Evolutionary conservation across 108 stramenopile species (phyloP).

Genomic region (Conticribra weissflogii): DNA sequence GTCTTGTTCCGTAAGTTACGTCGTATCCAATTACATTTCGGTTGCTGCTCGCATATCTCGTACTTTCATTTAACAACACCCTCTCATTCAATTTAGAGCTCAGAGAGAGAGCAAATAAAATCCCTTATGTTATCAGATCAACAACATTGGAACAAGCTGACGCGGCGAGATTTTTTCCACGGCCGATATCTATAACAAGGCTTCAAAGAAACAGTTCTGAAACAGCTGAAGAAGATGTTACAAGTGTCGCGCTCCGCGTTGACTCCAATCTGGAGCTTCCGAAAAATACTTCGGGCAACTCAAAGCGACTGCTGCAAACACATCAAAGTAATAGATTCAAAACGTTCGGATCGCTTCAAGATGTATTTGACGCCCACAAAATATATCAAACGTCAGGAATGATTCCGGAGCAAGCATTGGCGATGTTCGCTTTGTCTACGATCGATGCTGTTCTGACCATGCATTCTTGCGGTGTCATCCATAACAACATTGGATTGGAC

Average conservation of each 20-base stretch:
- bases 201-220: not conserved
- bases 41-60: not conserved
- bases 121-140: no score
- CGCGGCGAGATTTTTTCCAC: not conserved
- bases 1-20: not conserved
- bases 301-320: no score
- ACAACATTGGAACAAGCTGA: not conserved
- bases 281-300: no score
- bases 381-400: constrained; percentile 38
- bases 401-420: constrained; percentile 44
- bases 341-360: constrained; percentile 48
- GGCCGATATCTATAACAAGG: no score
- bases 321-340: not conserved
- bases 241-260: not conserved
- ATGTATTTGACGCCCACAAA: constrained; percentile 39
- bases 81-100: no score
- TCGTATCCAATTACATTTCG: not conserved
- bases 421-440: constrained; percentile 25
- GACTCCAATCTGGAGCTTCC: constrained; percentile 18
- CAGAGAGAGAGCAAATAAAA: no score
- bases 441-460: constrained; percentile 47
- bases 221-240: not conserved
- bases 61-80: not conserved
- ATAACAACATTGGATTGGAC: constrained; percentile 45
- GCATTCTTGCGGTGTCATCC: constrained; percentile 38